Evolutionary conservation across 768 basidiomycete genomes (phyloP).

Genomic region (Phlegmacium glaucopus): DNA sequence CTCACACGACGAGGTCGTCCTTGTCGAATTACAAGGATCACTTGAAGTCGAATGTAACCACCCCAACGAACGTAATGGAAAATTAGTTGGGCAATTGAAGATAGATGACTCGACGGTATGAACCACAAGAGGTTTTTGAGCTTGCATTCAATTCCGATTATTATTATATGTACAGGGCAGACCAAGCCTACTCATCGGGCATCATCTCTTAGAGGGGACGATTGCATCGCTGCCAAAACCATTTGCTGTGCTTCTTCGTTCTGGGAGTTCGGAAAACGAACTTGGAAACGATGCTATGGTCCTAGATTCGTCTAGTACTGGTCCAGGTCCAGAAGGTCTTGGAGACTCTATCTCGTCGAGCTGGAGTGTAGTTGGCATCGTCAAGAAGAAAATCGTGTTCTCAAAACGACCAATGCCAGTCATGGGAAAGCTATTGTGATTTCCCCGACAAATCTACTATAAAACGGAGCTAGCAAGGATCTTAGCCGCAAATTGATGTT

Average conservation of each 20-base stretch:
- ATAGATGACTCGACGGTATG: slow-evolving; percentile 59
- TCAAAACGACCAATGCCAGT: slow-evolving; percentile 82
- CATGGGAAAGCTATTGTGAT: slow-evolving; percentile 29
- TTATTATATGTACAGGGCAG: slow-evolving; percentile 48
- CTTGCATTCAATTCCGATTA: too few species aligned
- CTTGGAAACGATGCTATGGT: slow-evolving; percentile 17
- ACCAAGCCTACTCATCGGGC: slow-evolving; percentile 78
- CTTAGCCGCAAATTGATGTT: background rate
- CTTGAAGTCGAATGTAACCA: slow-evolving; percentile 63
- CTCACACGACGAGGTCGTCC: slow-evolving; percentile 74
- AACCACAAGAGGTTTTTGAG: background rate
- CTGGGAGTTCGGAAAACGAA: slow-evolving; percentile 10
- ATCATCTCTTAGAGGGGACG: slow-evolving; percentile 90
- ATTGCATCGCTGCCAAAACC: slow-evolving; percentile 75
- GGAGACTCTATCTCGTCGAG: slow-evolving; percentile 15
- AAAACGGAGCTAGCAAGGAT: too few species aligned
- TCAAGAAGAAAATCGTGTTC: slow-evolving; percentile 82
- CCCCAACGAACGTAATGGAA: slow-evolving; percentile 54
- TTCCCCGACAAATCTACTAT: too few species aligned
- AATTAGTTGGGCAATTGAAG: slow-evolving; percentile 74
- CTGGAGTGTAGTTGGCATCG: slow-evolving; percentile 68
- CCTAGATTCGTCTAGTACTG: slow-evolving; percentile 12
- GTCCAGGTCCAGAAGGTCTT: slow-evolving; percentile 2
- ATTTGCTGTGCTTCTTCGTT: slow-evolving; percentile 67
- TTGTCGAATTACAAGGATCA: slow-evolving; percentile 86